phyloP scores from a whole-genome alignment of 768 basidiomycete species.

The Brasilioporus rufonigricans region DNA sequence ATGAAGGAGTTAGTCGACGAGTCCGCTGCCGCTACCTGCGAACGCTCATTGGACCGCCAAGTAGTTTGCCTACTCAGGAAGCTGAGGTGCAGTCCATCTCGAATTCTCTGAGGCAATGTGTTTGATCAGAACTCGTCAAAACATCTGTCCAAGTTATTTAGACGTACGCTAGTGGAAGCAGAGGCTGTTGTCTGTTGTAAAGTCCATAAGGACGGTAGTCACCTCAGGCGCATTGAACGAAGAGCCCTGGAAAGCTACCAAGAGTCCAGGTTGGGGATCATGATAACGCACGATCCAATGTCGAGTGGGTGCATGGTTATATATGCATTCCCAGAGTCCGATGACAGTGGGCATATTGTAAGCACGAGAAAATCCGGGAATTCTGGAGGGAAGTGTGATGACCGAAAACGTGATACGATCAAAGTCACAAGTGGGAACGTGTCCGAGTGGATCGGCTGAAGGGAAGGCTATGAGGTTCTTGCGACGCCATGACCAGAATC shows the following conservation, averaged over 20 bases:
- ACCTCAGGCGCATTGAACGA: too few species aligned
- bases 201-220: too few species aligned
- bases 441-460: neutral
- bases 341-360: neutral
- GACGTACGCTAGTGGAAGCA: too few species aligned
- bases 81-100: neutral
- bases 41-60: neutral
- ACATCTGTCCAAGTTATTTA: neutral
- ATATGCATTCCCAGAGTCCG: neutral
- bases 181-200: too few species aligned
- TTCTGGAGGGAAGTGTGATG: neutral
- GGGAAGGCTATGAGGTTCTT: neutral
- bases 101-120: neutral
- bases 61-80: neutral
- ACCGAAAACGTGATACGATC: neutral
- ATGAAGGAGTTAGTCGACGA: too few species aligned
- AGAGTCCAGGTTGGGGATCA: neutral
- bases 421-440: neutral
- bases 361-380: neutral
- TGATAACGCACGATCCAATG: neutral
- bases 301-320: neutral
- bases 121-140: neutral
- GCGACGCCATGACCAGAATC: neutral
- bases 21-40: neutral
- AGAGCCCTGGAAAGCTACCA: neutral